Conservation (phyloP, 345 rosid genomes). For the Hirschfeldia incana region DNA sequence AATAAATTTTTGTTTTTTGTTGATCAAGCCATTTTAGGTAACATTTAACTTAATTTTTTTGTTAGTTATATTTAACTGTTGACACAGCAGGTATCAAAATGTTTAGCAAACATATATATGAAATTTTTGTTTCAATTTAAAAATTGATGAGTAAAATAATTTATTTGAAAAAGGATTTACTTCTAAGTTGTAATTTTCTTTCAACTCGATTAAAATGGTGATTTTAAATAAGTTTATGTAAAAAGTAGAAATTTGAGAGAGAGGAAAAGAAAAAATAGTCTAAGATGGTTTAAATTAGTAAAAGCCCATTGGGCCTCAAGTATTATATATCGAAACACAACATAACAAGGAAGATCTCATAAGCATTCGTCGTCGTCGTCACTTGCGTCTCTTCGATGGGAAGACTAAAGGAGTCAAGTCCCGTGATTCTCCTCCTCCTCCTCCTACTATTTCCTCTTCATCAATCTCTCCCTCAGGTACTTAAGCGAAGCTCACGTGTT, state of each 20-base stretch:
- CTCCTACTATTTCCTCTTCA: conserved; percentile 18
- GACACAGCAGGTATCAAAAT: too few relatives aligned
- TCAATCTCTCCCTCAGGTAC: conserved; percentile 38
- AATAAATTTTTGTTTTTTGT: too few relatives aligned
- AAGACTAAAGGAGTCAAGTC: conserved; percentile 26
- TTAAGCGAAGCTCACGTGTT: background rate
- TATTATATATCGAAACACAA: background rate
- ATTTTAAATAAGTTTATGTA: too few relatives aligned
- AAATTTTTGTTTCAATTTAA: too few relatives aligned
- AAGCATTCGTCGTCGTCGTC: background rate
- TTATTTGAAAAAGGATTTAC: too few relatives aligned
- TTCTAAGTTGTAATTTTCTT: too few relatives aligned
- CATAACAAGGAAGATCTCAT: background rate
- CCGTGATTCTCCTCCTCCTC: conserved; percentile 29
- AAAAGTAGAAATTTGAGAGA: background rate
- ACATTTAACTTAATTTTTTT: too few relatives aligned
- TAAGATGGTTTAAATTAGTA: background rate
- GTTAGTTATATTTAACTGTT: too few relatives aligned
- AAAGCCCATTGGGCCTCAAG: background rate
- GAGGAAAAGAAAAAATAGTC: background rate
- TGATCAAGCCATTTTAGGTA: too few relatives aligned
- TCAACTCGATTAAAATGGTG: too few relatives aligned
- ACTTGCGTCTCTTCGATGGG: conserved; percentile 30
- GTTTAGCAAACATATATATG: too few relatives aligned
- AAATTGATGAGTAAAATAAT: too few relatives aligned